Conservation (phyloP, 306 rosid species). For the Myrica gale region DNA sequence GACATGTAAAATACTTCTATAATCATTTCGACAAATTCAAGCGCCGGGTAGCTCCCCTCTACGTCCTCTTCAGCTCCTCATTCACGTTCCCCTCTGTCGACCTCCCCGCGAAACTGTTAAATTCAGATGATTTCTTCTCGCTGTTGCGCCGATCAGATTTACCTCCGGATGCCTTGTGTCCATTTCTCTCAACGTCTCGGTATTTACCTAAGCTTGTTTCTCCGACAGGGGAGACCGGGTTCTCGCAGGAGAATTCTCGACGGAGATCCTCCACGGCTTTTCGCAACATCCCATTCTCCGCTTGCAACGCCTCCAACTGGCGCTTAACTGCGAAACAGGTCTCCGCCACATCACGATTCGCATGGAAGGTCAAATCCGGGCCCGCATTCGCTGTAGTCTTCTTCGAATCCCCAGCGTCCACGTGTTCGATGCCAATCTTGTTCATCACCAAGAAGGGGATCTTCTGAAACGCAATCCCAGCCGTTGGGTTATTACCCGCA, state of each 20-base stretch:
- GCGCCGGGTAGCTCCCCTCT: constrained; percentile 29
- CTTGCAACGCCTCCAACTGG: constrained; percentile 62
- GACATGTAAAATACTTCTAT: background rate
- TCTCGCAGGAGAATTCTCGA: constrained; percentile 43
- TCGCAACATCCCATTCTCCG: constrained; percentile 66
- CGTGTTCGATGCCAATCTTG: constrained; percentile 84
- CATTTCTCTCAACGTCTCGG: constrained; percentile 39
- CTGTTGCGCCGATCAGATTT: constrained; percentile 38
- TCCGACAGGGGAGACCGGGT: background rate
- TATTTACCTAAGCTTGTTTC: constrained; percentile 31
- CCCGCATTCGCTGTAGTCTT: background rate
- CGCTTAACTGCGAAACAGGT: constrained; percentile 54
- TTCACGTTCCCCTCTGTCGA: no score
- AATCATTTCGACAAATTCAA: constrained; percentile 24
- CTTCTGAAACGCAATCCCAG: constrained; percentile 48
- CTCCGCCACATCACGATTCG: constrained; percentile 52
- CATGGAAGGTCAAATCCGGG: constrained; percentile 14
- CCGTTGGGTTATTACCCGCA: constrained; percentile 16
- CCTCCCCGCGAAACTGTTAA: no score
- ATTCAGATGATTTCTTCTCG: constrained; percentile 24
- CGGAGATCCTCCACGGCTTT: constrained; percentile 79
- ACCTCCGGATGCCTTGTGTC: constrained; percentile 14
- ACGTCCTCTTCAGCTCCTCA: constrained; percentile 59
- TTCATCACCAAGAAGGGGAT: constrained; percentile 82
- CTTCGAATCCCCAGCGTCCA: constrained; percentile 46